A percentile compares a stretch with the other conserved stretches of the same genome.
phyloP scores from a whole-genome alignment of 495 filamentous ascomycete genomes.

The Penicillium simplicissimum region DNA sequence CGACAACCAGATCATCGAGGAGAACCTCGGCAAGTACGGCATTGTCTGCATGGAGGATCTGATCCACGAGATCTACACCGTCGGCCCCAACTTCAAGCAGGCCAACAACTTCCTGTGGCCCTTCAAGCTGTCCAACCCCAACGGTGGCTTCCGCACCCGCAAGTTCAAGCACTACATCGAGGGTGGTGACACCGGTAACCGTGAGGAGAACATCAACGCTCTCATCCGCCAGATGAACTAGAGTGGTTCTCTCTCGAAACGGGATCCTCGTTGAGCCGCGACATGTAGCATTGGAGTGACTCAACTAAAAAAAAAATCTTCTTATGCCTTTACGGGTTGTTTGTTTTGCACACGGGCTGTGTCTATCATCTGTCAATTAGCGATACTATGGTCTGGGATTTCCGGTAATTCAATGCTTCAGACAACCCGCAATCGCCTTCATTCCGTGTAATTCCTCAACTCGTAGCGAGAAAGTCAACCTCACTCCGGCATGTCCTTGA shows the following conservation, averaged over 20 bases:
- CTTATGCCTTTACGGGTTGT: constrained; percentile 39
- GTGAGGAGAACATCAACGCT: constrained; percentile 97
- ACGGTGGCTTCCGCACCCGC: constrained; percentile 87
- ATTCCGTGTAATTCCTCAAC: not conserved
- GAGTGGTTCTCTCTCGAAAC: constrained; percentile 26
- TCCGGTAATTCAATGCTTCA: constrained; percentile 43
- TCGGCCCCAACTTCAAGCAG: constrained; percentile 99
- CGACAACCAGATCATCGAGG: constrained; percentile 97
- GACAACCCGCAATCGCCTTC: constrained; percentile 36
- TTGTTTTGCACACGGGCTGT: constrained; percentile 29
- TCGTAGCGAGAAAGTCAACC: no score
- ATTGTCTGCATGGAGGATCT: constrained; percentile 99
- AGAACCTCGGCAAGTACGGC: constrained; percentile 93
- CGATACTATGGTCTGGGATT: constrained; percentile 46
- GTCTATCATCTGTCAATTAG: constrained; percentile 37
- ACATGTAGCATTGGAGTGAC: constrained; percentile 14
- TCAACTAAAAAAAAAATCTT: constrained; percentile 17
- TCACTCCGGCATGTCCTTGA: no score
- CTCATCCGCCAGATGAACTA: constrained; percentile 99
- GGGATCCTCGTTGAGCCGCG: constrained; percentile 7
- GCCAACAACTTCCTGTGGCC: constrained; percentile 99
- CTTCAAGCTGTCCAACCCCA: constrained; percentile 99
- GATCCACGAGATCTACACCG: constrained; percentile 98
- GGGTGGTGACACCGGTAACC: constrained; percentile 97
- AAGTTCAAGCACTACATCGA: constrained; percentile 99